Percentiles rank a stretch among this genome's conserved stretches.
Conservation (phyloP, 2,329 filamentous ascomycete species). For the Aspergillus sp. region DNA sequence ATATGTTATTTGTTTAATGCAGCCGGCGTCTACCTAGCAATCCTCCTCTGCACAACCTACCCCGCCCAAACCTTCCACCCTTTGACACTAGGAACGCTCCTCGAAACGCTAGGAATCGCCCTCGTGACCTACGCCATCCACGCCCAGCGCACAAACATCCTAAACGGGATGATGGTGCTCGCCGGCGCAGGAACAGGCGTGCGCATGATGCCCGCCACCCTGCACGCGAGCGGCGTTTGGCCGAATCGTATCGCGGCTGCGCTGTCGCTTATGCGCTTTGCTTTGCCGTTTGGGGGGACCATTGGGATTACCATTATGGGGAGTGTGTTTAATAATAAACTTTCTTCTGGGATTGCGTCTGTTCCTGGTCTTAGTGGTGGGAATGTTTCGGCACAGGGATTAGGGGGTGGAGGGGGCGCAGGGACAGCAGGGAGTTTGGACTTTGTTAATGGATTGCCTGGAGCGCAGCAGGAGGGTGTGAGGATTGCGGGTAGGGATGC, state of each 20-base stretch:
- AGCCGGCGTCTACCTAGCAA: conserved; percentile 58
- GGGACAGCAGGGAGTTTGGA: conserved; percentile 35
- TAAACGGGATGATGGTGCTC: conserved; percentile 68
- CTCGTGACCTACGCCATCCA: conserved; percentile 60
- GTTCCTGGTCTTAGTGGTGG: conserved; percentile 12
- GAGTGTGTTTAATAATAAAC: conserved; percentile 65
- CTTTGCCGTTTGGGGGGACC: conserved; percentile 64
- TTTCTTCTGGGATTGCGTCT: conserved; percentile 33
- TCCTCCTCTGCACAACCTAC: conserved; percentile 60
- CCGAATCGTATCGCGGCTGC: conserved; percentile 58
- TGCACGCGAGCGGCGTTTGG: conserved; percentile 65
- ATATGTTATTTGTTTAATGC: neutral
- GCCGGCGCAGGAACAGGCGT: conserved; percentile 63
- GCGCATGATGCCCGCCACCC: conserved; percentile 63
- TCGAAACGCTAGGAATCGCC: conserved; percentile 60
- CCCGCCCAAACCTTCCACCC: conserved; percentile 63
- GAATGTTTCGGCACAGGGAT: conserved; percentile 8
- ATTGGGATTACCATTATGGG: conserved; percentile 67
- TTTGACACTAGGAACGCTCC: conserved; percentile 56
- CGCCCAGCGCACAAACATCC: conserved; percentile 47
- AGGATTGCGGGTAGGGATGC: conserved; percentile 52
- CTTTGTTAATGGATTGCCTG: conserved; percentile 33
- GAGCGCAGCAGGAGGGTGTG: conserved; percentile 38
- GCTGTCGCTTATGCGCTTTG: conserved; percentile 60
- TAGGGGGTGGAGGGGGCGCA: conserved; percentile 19